These are phyloP conservation scores for Annulohypoxylon stygium DNA, from an alignment of 495 filamentous ascomycete genomes.

Conservation along the genomic window DNA sequence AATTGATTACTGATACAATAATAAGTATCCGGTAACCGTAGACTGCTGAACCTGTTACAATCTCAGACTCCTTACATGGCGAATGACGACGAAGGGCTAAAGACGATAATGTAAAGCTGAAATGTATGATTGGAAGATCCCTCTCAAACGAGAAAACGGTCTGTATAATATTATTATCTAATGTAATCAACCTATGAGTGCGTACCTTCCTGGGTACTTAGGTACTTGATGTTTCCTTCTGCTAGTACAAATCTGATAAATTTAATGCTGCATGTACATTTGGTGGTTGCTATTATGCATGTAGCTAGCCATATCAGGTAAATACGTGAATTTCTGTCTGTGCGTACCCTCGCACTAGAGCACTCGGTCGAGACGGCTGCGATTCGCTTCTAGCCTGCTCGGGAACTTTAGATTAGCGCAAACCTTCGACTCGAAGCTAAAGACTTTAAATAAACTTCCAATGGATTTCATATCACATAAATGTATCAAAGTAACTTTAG, in stretches of 20 bases:
- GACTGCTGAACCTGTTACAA: no score
- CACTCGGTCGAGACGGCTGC: not conserved
- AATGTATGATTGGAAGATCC: conserved; percentile 11
- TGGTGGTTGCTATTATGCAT: no score
- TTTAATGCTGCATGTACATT: not conserved
- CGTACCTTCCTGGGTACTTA: not conserved
- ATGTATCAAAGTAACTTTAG: not conserved
- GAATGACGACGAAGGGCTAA: not conserved
- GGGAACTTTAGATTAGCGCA: conserved; percentile 16
- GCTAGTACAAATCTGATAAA: not conserved
- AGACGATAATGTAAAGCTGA: conserved; percentile 8
- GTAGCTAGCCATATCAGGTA: not conserved
- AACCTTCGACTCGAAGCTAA: conserved; percentile 32
- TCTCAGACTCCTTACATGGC: conserved; percentile 5
- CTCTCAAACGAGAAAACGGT: not conserved
- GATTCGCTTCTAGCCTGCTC: conserved; percentile 5
- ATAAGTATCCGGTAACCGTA: not conserved
- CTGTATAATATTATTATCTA: conserved; percentile 13
- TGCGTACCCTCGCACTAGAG: conserved; percentile 3
- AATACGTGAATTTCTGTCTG: not conserved
- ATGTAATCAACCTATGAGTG: not conserved
- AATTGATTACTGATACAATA: conserved; percentile 47
- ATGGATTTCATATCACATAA: not conserved
- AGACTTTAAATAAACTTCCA: conserved; percentile 10
- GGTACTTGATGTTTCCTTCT: not conserved